These are phyloP conservation scores for Posidonia australis DNA, from an alignment of 106 monocot genomes.

Conservation along the genomic window DNA sequence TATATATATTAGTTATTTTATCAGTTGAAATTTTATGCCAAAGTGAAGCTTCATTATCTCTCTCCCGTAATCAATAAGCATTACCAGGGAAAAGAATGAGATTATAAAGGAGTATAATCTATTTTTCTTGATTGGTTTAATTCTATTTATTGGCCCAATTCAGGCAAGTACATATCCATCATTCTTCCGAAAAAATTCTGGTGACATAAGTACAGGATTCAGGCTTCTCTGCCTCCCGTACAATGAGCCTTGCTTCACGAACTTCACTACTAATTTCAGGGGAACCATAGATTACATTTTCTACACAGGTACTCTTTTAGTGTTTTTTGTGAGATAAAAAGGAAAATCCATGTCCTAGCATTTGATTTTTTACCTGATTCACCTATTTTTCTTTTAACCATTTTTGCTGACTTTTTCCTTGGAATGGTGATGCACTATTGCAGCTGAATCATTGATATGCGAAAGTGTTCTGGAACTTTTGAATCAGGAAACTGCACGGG, in stretches of 20 bases:
- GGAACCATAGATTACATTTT: slow-evolving; percentile 89
- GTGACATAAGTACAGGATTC: slow-evolving; percentile 56
- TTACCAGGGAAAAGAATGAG: no score
- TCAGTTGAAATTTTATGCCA: no score
- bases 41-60: no score
- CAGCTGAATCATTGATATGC: slow-evolving; percentile 75
- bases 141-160: no score
- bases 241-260: slow-evolving; percentile 87
- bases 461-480: slow-evolving; percentile 78
- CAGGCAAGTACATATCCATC: slow-evolving; percentile 91
- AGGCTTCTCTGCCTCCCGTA: slow-evolving; percentile 42
- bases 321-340: no score
- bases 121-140: no score
- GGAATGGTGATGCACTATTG: no score
- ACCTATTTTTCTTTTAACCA: background rate
- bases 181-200: slow-evolving; percentile 58
- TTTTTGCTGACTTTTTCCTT: no score
- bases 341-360: no score
- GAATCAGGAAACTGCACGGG: slow-evolving; percentile 75
- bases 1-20: no score
- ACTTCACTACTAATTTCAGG: slow-evolving; percentile 67
- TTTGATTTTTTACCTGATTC: background rate
- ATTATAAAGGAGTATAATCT: no score
- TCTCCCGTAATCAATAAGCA: no score
- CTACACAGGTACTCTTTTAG: slow-evolving; percentile 94